Evolutionary conservation across 352 stramenopile species (phyloP), one percentile per base, ranked within the genome.

Genomic region (Plasmopara viticola): DNA sequence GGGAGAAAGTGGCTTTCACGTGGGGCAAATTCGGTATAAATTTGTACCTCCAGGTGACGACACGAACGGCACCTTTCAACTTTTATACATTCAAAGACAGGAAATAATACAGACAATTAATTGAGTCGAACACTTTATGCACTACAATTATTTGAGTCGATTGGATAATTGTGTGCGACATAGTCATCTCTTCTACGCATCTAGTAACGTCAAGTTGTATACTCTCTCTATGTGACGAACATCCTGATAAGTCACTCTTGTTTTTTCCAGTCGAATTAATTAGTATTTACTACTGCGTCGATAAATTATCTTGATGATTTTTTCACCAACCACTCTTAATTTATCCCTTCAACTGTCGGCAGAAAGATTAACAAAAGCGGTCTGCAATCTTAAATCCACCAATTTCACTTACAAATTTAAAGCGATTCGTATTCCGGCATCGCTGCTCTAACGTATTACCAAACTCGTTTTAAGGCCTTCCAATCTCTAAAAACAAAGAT

Each of bases 321-420:
- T 80, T 85, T 43, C 71, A 58, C 78, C 78, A 89, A 6, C 78
- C 78, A 51, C 67, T 62, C n/a, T n/a, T n/a, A n/a, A n/a, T n/a
- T n/a, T n/a, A n/a, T n/a, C n/a, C n/a, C n/a, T n/a, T n/a, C n/a
- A n/a, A n/a, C n/a, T n/a, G n/a, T n/a, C n/a, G n/a, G n/a, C n/a
- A n/a, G n/a, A n/a, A n/a, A n/a, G n/a, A n/a, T n/a, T n/a, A n/a
- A n/a, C n/a, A n/a, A n/a, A n/a, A n/a, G n/a, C n/a, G n/a, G n/a
- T n/a, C n/a, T n/a, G n/a, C n/a, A n/a, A 14, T 58, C 43, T 44
- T 75, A 71, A 39, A 69, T 29, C 78, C 13, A 72, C 58, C 28
- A 70, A 63, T 51, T 78, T 79, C 12, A 84, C 62, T n/a, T n/a
- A n/a, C n/a, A n/a, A n/a, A n/a, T n/a, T n/a, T n/a, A n/a, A n/a